phyloP scores from a whole-genome alignment of 805 yeast species.

The Candida boleticola region DNA sequence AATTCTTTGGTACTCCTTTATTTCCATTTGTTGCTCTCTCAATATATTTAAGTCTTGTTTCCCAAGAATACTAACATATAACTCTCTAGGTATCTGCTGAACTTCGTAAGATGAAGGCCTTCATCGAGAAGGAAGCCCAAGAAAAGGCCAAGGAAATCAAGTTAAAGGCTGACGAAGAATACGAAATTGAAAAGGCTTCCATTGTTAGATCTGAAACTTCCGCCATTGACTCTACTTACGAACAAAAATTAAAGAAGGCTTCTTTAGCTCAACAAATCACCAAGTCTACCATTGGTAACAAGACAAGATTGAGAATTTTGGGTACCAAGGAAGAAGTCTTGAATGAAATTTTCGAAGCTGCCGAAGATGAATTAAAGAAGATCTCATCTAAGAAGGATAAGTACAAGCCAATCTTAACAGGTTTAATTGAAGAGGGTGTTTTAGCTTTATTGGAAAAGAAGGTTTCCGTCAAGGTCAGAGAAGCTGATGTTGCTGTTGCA shows the following conservation, averaged over 20 bases:
- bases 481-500: slow-evolving; percentile 60
- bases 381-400: slow-evolving; percentile 52
- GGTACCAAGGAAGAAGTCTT: slow-evolving; percentile 78
- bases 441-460: slow-evolving; percentile 70
- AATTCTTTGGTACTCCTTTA: too few species aligned
- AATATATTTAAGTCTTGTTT: too few species aligned
- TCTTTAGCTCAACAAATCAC: slow-evolving; percentile 91
- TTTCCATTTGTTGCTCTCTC: too few species aligned
- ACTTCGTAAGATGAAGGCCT: slow-evolving; percentile 96
- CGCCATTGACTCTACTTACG: slow-evolving; percentile 77
- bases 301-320: slow-evolving; percentile 88
- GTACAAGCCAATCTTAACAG: slow-evolving; percentile 69
- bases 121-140: slow-evolving; percentile 98
- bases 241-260: slow-evolving; percentile 85
- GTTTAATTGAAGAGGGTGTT: slow-evolving; percentile 75
- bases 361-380: slow-evolving; percentile 60
- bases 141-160: slow-evolving; percentile 96
- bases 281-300: slow-evolving; percentile 92
- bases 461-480: slow-evolving; percentile 64
- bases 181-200: slow-evolving; percentile 94
- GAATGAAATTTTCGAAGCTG: slow-evolving; percentile 67
- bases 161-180: slow-evolving; percentile 97
- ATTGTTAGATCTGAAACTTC: slow-evolving; percentile 91
- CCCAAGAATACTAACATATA: not conserved
- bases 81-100: slow-evolving; percentile 83